Conservation (phyloP, 306 rosid species). For the Corylus americana region DNA sequence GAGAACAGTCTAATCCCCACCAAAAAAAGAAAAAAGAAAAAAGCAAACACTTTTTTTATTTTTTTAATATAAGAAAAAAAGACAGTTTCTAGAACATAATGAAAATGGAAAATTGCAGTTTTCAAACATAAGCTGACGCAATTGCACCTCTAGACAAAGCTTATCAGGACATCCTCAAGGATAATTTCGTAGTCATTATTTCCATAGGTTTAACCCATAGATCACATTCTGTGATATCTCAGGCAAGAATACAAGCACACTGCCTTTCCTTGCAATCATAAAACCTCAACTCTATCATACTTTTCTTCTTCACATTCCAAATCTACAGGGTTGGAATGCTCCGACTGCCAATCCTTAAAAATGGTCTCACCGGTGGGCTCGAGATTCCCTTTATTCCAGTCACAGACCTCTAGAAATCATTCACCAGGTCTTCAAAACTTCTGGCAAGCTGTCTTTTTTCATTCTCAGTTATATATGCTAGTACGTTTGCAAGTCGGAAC, state of each 20-base stretch:
- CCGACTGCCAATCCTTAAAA: conserved; percentile 29
- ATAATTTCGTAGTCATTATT: conserved; percentile 16
- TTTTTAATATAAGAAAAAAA: not conserved
- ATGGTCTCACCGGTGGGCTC: conserved; percentile 27
- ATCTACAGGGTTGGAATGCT: conserved; percentile 22
- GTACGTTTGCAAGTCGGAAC: conserved; percentile 15
- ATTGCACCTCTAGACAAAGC: not conserved
- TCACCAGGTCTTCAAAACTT: conserved; percentile 21
- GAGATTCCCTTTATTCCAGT: conserved; percentile 29
- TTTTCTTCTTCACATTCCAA: conserved; percentile 26
- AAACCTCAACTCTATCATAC: conserved; percentile 24
- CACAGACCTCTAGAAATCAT: conserved; percentile 27
- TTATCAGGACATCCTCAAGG: conserved; percentile 10
- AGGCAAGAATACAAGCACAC: conserved; percentile 20
- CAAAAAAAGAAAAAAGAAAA: too few species aligned
- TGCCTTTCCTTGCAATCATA: conserved; percentile 32
- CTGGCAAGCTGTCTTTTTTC: conserved; percentile 29
- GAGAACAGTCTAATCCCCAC: too few species aligned
- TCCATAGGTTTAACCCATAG: conserved; percentile 23
- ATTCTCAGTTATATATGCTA: conserved; percentile 22
- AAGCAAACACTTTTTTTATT: too few species aligned
- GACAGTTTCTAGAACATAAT: not conserved
- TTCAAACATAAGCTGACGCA: not conserved
- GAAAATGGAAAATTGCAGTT: not conserved
- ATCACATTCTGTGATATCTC: conserved; percentile 30